Base-by-base conservation (phyloP, 2,329 filamentous ascomycete species). In the Meredithiella fracta region DNA sequence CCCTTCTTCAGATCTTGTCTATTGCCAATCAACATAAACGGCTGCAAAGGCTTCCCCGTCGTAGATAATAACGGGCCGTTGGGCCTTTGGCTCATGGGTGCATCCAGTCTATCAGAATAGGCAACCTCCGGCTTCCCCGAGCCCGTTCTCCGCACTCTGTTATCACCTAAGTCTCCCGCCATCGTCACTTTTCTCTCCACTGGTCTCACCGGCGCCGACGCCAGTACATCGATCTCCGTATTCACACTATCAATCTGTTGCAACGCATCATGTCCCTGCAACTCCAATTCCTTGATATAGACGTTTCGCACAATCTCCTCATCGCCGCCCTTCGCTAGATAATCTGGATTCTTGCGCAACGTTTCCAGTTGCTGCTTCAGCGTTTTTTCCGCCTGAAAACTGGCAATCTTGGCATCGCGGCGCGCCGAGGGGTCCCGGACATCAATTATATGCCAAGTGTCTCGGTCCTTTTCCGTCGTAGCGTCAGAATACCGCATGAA, bases 241-340 rank as follows among this genome's bases (percentile, higher is more conserved):
- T 85, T 86, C 58, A 96, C 75, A 17, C 86, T 80, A 67, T 97
- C 92, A n/a, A 98, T 77, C 0, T 82, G 78, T 65, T 92, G 85
- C 63, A 97, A 94, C 3, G 89, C 76, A 65, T 85, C 80, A 67
- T 96, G 87, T 2, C 83, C 78, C 63, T 77, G 80, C 60, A 89
- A 82, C 17, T 78, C 73, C 47, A 95, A 72, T 62, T 87, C 81
- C 1, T 89, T 81, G 26, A 95, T 72, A 64, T 94, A 81, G 29
- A 94, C 73, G 60, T 86, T 77, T 51, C 92, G 81, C 14, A 89
- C 77, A n/a, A 83, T 76, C 62, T 90, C 86, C 57, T 98, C 92
- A 63, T 97, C 92, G 49, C 83, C 80, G 15, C 59, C 49, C 9
- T 54, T 54, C 59, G 84, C 80, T 11, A 80, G 69, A 58, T 85